Evolutionary conservation across 2,329 filamentous ascomycete genomes (phyloP), one percentile per base, ranked within the genome.

Genomic region (Anthostomella pinea): DNA sequence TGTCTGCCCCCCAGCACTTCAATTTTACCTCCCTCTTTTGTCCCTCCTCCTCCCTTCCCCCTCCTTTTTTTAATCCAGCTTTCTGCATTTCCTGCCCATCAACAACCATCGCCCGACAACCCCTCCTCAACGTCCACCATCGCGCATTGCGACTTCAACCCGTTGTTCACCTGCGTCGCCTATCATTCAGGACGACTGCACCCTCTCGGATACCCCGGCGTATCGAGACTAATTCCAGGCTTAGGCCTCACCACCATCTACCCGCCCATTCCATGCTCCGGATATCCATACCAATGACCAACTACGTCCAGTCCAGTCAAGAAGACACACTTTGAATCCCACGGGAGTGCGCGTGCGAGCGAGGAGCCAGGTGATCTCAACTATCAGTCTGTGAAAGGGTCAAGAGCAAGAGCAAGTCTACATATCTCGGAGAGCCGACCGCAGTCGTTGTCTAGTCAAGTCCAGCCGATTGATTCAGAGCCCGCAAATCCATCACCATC

Each of bases 241-340:
- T 51, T 59, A 60, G 64, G 57, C 56, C 60, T 54, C 53, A 64
- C 52, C 57, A 51, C 54, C 58, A 58, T 53, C 57, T 53, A 48
- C 57, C 57, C 62, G 58, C 56, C 52, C 57, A 52, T 68, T 67
- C 68, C 64, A 81, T 81, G 78, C 79, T 66, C 65, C 73, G 56
- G 59, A 63, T 62, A 68, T 49, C 62, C 58, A 62, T 67, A 68
- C 70, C 66, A 74, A 75, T 74, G 71, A 71, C 64, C 69, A 68
- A 59, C 61, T 66, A 60, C 66, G 63, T 59, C 51, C 57, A 61
- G 47, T 60, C 67, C 48, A 70, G 70, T 72, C 70, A 70, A 66
- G 67, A 67, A 70, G 75, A 73, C 77, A 81, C 78, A 73, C 79
- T 83, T 82, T 83, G 78, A 83, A 78, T 66, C 73, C 71, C 70